Evolutionary conservation across 164 flowering plant genomes (phyloP), one percentile per base, ranked within the genome.

Genomic region (Piper betle): DNA sequence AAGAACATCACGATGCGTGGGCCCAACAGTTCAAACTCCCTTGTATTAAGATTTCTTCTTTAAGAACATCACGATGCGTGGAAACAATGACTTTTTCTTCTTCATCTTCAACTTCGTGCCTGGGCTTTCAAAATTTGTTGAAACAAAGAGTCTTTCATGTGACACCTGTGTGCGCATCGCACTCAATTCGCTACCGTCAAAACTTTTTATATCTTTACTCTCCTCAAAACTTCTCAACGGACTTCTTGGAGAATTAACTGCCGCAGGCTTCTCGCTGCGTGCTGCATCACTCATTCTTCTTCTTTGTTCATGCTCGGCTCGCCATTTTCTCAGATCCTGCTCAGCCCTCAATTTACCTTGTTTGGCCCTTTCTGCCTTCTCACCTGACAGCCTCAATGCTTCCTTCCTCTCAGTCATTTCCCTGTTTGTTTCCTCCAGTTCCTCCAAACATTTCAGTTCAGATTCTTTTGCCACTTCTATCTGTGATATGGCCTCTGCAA

Each of bases 321-420:
- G 79, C 99, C 99, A 88, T 61, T 78, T 84, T 64, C 99, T 83
- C 71, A 93, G 56, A 69, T 93, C 91, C 61, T 93, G 96, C 64
- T 93, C 99, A 4, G 83, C 81, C 3, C 88, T 86, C 72, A 90
- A 59, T 66, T 93, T 88, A 42, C 97, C 97, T 76, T 81, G 82
- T 72, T 80, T 77, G 18, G 97, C 97, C 70, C 74, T 78, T 73
- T 82, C 91, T 37, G 96, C 87, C 73, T 80, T 90, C 62, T 82
- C 81, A 75, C 66, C 33, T 38, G 96, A 95, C 60, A 61, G 43
- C 60, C 58, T 68, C 58, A 88, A 67, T 7, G 81, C 82, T 62
- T 79, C 84, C 71, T 80, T 85, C 63, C 72, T 77, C 1, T 68
- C 67, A 50, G 66, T 60, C 74, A 84, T 57, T 61, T 90, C 88